These are phyloP conservation scores for Claviceps paspali DNA, from an alignment of 2,329 filamentous ascomycete genomes.

Conservation along the genomic window DNA sequence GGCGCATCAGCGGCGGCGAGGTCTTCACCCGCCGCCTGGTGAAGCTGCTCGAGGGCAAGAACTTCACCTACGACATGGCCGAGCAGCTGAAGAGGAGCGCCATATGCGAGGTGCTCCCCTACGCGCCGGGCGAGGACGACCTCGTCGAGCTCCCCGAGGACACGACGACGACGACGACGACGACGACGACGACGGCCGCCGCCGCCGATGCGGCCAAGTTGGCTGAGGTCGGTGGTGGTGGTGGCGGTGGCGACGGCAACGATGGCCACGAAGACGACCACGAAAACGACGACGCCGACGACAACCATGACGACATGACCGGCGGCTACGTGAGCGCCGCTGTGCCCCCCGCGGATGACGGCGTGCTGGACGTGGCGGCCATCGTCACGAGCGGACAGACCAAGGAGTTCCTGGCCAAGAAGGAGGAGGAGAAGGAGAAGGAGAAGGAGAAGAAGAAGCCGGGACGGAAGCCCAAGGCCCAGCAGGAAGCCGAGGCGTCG, in stretches of 20 bases:
- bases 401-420: constrained; percentile 67
- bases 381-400: constrained; percentile 74
- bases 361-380: constrained; percentile 69
- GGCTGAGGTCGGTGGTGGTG: too few relatives aligned
- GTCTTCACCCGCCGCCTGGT: constrained; percentile 64
- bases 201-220: not conserved
- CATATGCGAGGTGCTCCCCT: constrained; percentile 52
- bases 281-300: constrained; percentile 19
- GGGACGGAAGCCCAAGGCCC: constrained; percentile 30
- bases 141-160: constrained; percentile 36
- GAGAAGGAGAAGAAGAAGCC: constrained; percentile 54
- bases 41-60: constrained; percentile 45
- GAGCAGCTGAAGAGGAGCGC: constrained; percentile 53
- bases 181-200: too few relatives aligned
- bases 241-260: too few relatives aligned
- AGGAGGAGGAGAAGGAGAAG: constrained; percentile 72
- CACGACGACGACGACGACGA: not conserved
- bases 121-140: constrained; percentile 27
- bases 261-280: too few relatives aligned
- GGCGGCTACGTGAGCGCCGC: too few relatives aligned
- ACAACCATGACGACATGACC: constrained; percentile 16
- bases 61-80: constrained; percentile 50
- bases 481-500: constrained; percentile 37
- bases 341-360: constrained; percentile 40
- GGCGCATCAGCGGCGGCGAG: constrained; percentile 61